Evolutionary conservation across 306 rosid genomes (phyloP).

Genomic region (Acacia melanoxylon): DNA sequence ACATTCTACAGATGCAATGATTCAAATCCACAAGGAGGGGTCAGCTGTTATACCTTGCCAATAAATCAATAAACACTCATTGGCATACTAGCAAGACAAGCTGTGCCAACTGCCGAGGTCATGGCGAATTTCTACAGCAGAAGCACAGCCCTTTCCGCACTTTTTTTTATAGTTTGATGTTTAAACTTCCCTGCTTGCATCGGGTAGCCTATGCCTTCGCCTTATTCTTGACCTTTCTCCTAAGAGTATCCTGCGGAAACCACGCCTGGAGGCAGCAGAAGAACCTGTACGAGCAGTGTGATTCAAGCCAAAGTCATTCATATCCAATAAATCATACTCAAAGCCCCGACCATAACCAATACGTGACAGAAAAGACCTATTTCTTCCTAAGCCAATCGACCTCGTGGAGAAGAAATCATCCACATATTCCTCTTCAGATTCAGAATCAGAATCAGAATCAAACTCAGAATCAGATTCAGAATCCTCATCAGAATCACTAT

Average conservation of each 20-base stretch:
- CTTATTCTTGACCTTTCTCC: constrained; percentile 58
- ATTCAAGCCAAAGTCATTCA: constrained; percentile 48
- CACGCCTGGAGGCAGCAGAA: constrained; percentile 55
- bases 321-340: constrained; percentile 34
- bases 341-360: constrained; percentile 46
- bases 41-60: constrained; percentile 34
- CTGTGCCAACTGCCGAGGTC: constrained; percentile 35
- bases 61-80: constrained; percentile 32
- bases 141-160: constrained; percentile 29
- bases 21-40: constrained; percentile 17
- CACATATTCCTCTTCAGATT: constrained; percentile 55
- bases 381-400: constrained; percentile 54
- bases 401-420: constrained; percentile 48
- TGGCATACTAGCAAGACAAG: constrained; percentile 32
- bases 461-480: constrained; percentile 63
- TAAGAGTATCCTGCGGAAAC: constrained; percentile 40
- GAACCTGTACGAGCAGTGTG: constrained; percentile 46
- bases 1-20: constrained; percentile 20
- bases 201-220: constrained; percentile 47
- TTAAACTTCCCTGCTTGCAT: constrained; percentile 35
- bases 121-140: not conserved
- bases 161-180: not conserved
- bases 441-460: constrained; percentile 54
- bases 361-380: constrained; percentile 48
- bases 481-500: constrained; percentile 62